Percentiles rank a stretch among this genome's conserved stretches.
Evolutionary conservation across 805 yeast species (phyloP).

Genomic region (Nakazawaea populi): DNA sequence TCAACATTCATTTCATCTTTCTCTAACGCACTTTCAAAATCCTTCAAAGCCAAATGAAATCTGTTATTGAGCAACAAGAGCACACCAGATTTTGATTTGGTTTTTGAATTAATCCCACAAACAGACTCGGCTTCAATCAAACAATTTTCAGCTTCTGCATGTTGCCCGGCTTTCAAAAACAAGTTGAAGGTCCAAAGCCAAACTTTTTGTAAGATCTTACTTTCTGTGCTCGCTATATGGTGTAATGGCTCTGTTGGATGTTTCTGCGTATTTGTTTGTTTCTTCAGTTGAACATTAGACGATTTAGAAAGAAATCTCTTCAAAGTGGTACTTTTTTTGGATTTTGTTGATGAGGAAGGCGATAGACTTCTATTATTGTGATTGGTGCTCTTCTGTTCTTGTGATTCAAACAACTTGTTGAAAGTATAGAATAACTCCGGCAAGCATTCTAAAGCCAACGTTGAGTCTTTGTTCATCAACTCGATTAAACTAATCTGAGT

Average conservation of each 20-base stretch:
- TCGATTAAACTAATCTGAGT: conserved; percentile 72
- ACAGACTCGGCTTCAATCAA: conserved; percentile 63
- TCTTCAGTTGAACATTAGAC: not conserved
- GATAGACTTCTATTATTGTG: not conserved
- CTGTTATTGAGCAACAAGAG: conserved; percentile 27
- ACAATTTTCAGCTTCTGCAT: conserved; percentile 63
- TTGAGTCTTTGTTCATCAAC: conserved; percentile 44
- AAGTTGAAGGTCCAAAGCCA: conserved; percentile 75
- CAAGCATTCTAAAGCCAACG: conserved; percentile 56
- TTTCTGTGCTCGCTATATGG: not conserved
- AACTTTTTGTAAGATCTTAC: conserved; percentile 41
- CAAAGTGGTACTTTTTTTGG: conserved; percentile 7
- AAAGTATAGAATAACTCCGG: conserved; percentile 60
- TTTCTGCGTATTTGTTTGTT: conserved; percentile 20
- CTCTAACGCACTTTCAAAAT: conserved; percentile 60
- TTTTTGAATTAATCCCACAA: conserved; percentile 37
- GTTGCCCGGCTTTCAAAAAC: conserved; percentile 49
- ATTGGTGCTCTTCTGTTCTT: conserved; percentile 8
- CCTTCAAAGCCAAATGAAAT: conserved; percentile 45
- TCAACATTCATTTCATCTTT: conserved; percentile 39
- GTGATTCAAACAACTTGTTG: conserved; percentile 39
- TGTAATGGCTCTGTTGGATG: conserved; percentile 7
- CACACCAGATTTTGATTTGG: conserved; percentile 45
- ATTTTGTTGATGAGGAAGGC: conserved; percentile 5
- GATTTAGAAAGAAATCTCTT: conserved; percentile 1